Evolutionary conservation across 2,329 filamentous ascomycete genomes (phyloP), one percentile per base, ranked within the genome.

Genomic region (Penicillium thymicola): DNA sequence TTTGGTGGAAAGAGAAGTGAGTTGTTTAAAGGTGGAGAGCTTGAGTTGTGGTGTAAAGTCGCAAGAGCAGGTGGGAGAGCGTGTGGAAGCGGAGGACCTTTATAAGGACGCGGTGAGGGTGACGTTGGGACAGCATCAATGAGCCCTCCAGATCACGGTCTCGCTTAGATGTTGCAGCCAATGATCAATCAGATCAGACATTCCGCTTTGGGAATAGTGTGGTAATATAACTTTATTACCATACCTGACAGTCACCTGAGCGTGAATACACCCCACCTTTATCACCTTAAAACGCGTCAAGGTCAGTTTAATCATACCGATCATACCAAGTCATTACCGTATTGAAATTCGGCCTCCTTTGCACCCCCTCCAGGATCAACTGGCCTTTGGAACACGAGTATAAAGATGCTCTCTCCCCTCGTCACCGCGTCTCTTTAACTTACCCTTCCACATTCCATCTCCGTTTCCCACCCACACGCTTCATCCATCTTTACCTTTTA

Each of bases 291-390:
- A 51, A 67, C 65, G 65, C 66, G 66, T 68, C 58, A 40, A 46
- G 54, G 54, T 54, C 57, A 46, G 48, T 61, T 65, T 75, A 73
- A 77, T 76, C 73, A 77, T 76, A 77, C 75, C 69, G 70, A 78
- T 78, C 75, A 78, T 77, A 78, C 75, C 34, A 3, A 1, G 0
- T 1, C 16, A 21, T 72, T 59, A 77, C 75, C 23, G 75, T 77
- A 78, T 75, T 70, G 75, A 76, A 78, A 77, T 77, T 77, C 74
- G 60, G 69, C 66, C 67, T 75, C 73, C 65, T 74, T 76, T 69
- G 67, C 66, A 63, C 67, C 67, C 70, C 67, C 69, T 65, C 72
- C 69, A 71, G 65, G 75, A 78, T 78, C 76, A 78, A 76, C 75
- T 65, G 64, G 65, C 61, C 61, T 68, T 73, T 73, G 67, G 65